Evolutionary conservation across 106 monocot genomes (phyloP).

Genomic region (Allium fistulosum): DNA sequence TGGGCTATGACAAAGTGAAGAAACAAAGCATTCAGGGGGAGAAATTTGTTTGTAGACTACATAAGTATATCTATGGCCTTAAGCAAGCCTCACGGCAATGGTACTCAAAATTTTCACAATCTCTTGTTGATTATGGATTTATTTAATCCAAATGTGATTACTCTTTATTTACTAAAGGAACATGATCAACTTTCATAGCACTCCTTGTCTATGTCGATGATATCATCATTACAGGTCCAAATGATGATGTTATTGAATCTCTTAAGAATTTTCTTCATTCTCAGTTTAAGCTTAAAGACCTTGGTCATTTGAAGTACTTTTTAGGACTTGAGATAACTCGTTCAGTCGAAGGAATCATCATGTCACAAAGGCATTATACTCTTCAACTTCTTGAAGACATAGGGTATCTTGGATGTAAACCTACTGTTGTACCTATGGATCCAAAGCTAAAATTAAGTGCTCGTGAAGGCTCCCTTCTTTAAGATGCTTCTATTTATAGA

Average conservation of each 20-base stretch:
- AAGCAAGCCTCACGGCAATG: neutral
- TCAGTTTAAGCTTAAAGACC: neutral
- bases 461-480: too few species aligned
- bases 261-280: neutral
- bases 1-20: too few species aligned
- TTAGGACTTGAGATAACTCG: neutral
- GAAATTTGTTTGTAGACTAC: neutral
- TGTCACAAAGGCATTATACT: neutral
- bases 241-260: neutral
- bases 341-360: neutral
- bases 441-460: too few species aligned
- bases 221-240: neutral
- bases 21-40: neutral
- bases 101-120: neutral
- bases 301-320: constrained; percentile 1
- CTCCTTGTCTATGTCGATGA: neutral
- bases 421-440: too few species aligned
- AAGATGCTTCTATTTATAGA: too few species aligned
- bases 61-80: neutral
- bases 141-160: neutral
- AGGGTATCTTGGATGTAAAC: too few species aligned
- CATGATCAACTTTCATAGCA: neutral
- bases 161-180: neutral
- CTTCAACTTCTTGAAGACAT: neutral
- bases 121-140: neutral